These are phyloP conservation scores for Pyrenula massariospora DNA, from an alignment of 495 filamentous ascomycete species.

Conservation along the genomic window DNA sequence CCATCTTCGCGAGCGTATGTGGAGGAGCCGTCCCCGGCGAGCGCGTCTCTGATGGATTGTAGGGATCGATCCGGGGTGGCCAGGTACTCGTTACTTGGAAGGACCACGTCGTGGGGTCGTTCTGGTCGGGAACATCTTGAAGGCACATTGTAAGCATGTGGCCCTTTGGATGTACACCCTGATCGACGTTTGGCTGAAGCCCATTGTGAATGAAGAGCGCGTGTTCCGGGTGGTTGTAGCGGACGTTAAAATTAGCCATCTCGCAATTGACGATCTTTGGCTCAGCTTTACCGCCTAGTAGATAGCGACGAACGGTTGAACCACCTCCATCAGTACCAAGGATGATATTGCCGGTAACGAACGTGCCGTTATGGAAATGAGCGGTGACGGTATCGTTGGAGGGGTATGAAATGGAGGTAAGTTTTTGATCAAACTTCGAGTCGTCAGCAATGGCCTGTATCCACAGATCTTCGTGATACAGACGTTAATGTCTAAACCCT, in stretches of 20 bases:
- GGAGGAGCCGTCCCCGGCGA: not conserved
- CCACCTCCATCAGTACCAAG: conserved; percentile 54
- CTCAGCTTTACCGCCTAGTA: not conserved
- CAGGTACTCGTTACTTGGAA: not conserved
- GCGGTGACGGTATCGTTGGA: conserved; percentile 7
- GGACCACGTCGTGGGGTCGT: not conserved
- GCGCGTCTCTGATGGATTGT: not conserved
- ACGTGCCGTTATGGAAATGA: conserved; percentile 37
- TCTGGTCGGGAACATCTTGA: not conserved
- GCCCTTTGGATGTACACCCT: not conserved
- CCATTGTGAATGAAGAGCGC: not conserved
- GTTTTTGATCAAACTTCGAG: not conserved
- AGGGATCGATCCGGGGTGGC: not conserved
- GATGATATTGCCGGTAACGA: conserved; percentile 37
- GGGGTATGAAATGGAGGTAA: not conserved
- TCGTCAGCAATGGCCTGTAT: conserved; percentile 11
- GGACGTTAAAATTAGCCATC: not conserved
- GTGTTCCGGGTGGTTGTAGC: not conserved
- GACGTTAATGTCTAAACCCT: conserved; percentile 30
- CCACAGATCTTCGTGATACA: not conserved
- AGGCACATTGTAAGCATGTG: not conserved
- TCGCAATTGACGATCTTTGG: not conserved
- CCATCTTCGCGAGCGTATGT: not conserved
- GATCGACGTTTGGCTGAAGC: not conserved
- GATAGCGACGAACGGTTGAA: conserved; percentile 32